Percentiles rank a stretch among this genome's conserved stretches.
These are phyloP conservation scores for Pseudogymnoascus sp. DNA, from an alignment of 2,329 filamentous ascomycete species.

Conservation along the genomic window DNA sequence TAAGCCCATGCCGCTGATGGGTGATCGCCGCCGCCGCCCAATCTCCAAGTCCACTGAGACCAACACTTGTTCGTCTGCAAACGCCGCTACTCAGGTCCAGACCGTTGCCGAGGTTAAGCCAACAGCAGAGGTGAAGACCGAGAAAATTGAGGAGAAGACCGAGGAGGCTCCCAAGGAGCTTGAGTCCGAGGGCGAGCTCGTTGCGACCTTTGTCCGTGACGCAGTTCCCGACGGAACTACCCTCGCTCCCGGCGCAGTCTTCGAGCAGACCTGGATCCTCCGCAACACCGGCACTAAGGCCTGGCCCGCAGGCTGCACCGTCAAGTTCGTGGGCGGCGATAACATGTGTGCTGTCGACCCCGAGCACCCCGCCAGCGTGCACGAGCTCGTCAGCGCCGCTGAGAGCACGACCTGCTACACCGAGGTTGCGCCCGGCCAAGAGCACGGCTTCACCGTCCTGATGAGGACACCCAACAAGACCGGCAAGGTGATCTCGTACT, in stretches of 20 bases:
- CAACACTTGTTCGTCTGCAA: slow-evolving; percentile 38
- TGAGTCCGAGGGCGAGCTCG: slow-evolving; percentile 35
- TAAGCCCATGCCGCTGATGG: slow-evolving; percentile 58
- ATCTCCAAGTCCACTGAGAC: slow-evolving; percentile 45
- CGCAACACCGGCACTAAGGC: slow-evolving; percentile 69
- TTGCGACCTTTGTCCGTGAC: slow-evolving; percentile 69
- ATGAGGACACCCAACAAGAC: slow-evolving; percentile 71
- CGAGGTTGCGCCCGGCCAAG: slow-evolving; percentile 64
- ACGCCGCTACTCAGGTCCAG: slow-evolving; percentile 55
- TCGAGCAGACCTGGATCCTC: slow-evolving; percentile 87
- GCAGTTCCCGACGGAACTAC: slow-evolving; percentile 70
- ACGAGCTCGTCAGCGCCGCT: slow-evolving; percentile 67
- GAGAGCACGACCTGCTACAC: slow-evolving; percentile 72
- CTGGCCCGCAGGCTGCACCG: slow-evolving; percentile 85
- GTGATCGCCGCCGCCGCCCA: slow-evolving; percentile 44
- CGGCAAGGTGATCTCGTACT: slow-evolving; percentile 87
- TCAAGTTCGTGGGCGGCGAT: slow-evolving; percentile 88
- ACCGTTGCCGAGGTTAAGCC: slow-evolving; percentile 69
- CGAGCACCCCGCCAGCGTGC: slow-evolving; percentile 67
- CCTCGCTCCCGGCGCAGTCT: slow-evolving; percentile 61
- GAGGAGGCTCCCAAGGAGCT: slow-evolving; percentile 18
- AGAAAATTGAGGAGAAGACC: slow-evolving; percentile 30
- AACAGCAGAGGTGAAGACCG: slow-evolving; percentile 29
- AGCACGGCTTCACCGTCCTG: slow-evolving; percentile 71
- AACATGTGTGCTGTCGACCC: slow-evolving; percentile 92